Percentiles rank a stretch among this genome's conserved stretches.
These are phyloP conservation scores for Neonectria ditissima DNA, from an alignment of 2,329 filamentous ascomycete species.

Conservation along the genomic window DNA sequence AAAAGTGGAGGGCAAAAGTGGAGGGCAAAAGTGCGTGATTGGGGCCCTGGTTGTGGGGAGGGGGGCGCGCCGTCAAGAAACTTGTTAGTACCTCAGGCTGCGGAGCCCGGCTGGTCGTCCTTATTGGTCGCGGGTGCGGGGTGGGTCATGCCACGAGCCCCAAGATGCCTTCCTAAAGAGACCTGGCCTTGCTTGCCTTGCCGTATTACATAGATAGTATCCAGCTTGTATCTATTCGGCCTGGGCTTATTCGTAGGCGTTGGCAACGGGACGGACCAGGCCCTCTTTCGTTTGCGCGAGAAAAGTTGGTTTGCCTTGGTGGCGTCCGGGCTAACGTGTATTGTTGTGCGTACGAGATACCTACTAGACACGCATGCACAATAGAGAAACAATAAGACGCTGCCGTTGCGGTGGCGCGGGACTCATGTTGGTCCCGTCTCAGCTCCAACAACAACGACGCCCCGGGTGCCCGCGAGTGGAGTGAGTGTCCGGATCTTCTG, in stretches of 20 bases:
- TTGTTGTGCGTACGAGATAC: not conserved
- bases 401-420: not conserved
- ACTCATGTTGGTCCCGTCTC: slow-evolving; percentile 22
- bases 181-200: slow-evolving; percentile 3
- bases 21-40: slow-evolving; percentile 1
- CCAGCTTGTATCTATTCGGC: too few species aligned
- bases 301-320: not conserved
- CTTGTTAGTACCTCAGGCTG: slow-evolving; percentile 20
- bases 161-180: slow-evolving; percentile 25
- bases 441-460: slow-evolving; percentile 6
- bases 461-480: not conserved
- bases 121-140: slow-evolving; percentile 33
- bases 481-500: slow-evolving; percentile 1
- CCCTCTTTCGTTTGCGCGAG: not conserved
- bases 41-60: not conserved
- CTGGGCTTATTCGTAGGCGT: too few species aligned
- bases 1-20: too few species aligned
- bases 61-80: slow-evolving; percentile 37
- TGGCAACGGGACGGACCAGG: not conserved
- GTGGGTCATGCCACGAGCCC: slow-evolving; percentile 40
- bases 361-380: too few species aligned
- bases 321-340: not conserved
- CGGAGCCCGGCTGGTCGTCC: slow-evolving; percentile 30
- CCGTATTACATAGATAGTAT: not conserved
- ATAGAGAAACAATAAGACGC: not conserved